Evolutionary conservation across 2,329 filamentous ascomycete genomes (phyloP).

Genomic region (Helotiales sp.): DNA sequence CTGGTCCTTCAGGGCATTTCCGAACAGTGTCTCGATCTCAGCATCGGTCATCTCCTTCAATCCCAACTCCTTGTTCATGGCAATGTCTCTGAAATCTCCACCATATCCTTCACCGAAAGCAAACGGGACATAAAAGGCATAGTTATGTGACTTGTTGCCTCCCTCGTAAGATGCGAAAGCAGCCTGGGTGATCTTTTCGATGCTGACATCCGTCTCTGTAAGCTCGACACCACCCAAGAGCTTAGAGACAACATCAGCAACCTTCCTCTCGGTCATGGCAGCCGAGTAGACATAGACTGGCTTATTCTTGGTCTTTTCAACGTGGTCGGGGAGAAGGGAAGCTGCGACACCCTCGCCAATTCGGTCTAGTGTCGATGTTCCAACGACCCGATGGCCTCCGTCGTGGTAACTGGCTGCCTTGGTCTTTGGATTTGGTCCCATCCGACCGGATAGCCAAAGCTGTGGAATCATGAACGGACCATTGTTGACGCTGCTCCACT

Average conservation of each 20-base stretch:
- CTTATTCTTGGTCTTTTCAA: conserved; percentile 23
- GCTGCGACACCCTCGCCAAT: conserved; percentile 17
- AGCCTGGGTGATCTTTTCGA: conserved; percentile 13
- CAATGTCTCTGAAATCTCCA: conserved; percentile 35
- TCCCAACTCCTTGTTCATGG: conserved; percentile 59
- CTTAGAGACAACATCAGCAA: conserved; percentile 11
- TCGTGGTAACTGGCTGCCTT: conserved; percentile 10
- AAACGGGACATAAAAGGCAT: conserved; percentile 33
- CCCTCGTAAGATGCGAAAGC: conserved; percentile 8
- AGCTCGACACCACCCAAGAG: conserved; percentile 19
- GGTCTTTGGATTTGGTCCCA: conserved; percentile 13
- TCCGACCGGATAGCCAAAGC: conserved; percentile 11
- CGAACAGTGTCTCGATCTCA: conserved; percentile 3
- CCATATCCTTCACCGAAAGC: conserved; percentile 31
- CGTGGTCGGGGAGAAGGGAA: conserved; percentile 11
- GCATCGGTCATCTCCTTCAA: conserved; percentile 61
- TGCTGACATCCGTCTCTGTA: conserved; percentile 1
- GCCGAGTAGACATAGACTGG: conserved; percentile 16
- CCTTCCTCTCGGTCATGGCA: conserved; percentile 12
- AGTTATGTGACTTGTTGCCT: conserved; percentile 11
- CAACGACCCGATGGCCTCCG: conserved; percentile 14
- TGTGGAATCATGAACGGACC: conserved; percentile 12
- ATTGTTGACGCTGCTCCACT: conserved; percentile 19
- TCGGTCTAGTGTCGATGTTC: conserved; percentile 13
- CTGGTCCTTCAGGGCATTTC: background rate